These are phyloP conservation scores for Aureobasidium sp. DNA, from an alignment of 2,329 filamentous ascomycete species.

Conservation along the genomic window DNA sequence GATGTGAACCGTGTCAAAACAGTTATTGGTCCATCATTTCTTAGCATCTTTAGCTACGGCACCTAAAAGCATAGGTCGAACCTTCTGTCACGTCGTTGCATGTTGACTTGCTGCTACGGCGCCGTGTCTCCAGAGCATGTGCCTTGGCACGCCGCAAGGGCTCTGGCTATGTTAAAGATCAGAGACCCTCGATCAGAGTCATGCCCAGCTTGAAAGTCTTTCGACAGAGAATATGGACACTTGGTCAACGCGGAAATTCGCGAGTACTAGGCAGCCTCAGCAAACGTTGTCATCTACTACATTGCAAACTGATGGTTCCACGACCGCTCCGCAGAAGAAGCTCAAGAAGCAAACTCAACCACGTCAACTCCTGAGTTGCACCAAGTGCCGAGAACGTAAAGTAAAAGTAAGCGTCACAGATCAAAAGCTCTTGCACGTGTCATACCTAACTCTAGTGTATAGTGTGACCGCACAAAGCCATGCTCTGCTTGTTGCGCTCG, in stretches of 20 bases:
- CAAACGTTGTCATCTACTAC: conserved; percentile 25
- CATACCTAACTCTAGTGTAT: conserved; percentile 20
- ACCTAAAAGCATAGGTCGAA: conserved; percentile 8
- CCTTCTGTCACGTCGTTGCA: conserved; percentile 16
- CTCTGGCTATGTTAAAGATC: conserved; percentile 12
- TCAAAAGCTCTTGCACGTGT: not conserved
- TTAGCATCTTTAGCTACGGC: conserved; percentile 9
- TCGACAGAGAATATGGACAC: not conserved
- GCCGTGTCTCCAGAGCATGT: not conserved
- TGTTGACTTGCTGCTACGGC: conserved; percentile 8
- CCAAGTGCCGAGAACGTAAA: conserved; percentile 54
- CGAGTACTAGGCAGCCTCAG: not conserved
- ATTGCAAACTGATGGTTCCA: not conserved
- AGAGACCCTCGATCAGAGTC: not conserved
- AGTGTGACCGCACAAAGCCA: conserved; percentile 57
- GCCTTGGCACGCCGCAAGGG: not conserved
- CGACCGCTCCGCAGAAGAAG: conserved; percentile 31
- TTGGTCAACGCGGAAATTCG: not conserved
- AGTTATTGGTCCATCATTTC: not conserved
- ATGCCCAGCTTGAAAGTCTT: not conserved
- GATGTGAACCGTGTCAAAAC: conserved; percentile 8
- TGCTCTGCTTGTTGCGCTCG: conserved; percentile 55
- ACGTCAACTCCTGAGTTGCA: conserved; percentile 53
- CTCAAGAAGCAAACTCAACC: conserved; percentile 44
- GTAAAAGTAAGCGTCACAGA: conserved; percentile 43